Percentiles rank a stretch among this genome's conserved stretches.
Conservation (phyloP, 1,284 basidiomycete genomes). For the Sanghuangporus sanghuang region DNA sequence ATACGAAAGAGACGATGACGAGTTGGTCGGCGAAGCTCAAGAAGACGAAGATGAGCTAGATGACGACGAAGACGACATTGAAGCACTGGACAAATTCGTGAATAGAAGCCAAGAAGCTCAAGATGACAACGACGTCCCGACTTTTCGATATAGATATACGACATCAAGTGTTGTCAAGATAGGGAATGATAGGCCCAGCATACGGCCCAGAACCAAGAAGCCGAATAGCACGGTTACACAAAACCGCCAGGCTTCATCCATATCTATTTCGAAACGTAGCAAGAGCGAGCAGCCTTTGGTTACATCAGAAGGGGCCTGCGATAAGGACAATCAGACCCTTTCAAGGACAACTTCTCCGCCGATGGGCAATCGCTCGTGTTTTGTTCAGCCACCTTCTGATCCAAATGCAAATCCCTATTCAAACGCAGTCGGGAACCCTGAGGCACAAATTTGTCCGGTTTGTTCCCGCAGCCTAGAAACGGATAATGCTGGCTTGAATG, state of each 20-base stretch:
- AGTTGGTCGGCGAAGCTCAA: conserved; percentile 11
- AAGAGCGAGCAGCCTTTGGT: conserved; percentile 10
- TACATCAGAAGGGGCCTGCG: neutral
- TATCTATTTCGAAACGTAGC: conserved; percentile 1
- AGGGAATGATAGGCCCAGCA: conserved; percentile 9
- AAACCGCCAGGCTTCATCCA: neutral
- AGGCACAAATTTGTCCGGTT: conserved; percentile 51
- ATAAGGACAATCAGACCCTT: neutral
- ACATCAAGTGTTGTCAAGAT: conserved; percentile 6
- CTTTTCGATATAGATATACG: conserved; percentile 5
- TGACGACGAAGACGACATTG: neutral
- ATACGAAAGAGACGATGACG: conserved; percentile 27
- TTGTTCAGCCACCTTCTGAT: neutral
- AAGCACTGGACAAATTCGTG: neutral
- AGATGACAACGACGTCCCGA: conserved; percentile 8
- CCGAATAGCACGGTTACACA: conserved; percentile 3
- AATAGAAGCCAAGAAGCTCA: neutral
- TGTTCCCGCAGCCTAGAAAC: conserved; percentile 51
- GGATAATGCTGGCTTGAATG: conserved; percentile 65
- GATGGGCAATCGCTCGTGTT: neutral
- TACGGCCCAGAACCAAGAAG: conserved; percentile 1
- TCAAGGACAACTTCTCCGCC: neutral
- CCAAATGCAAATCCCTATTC: neutral
- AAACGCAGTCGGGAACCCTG: neutral
- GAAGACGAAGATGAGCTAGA: conserved; percentile 9